These are phyloP conservation scores for Pichia cephalocereana DNA, from an alignment of 805 yeast species.

Conservation along the genomic window DNA sequence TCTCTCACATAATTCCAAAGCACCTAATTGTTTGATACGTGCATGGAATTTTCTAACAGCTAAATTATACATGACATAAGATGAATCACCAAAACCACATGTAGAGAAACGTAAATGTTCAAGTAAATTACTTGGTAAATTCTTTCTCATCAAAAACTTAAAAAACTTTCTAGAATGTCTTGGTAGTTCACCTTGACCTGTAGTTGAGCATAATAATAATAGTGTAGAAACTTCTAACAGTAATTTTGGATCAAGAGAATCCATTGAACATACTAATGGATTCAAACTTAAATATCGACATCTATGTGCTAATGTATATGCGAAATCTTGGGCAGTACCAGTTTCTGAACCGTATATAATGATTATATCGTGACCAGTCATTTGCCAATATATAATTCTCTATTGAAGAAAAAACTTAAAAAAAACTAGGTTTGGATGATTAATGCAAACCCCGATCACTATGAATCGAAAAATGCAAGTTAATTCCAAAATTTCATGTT, in stretches of 20 bases:
- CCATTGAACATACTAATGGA: constrained; percentile 43
- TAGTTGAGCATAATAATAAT: constrained; percentile 54
- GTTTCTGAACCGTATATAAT: constrained; percentile 88
- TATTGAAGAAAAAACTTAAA: too few species aligned
- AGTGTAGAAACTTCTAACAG: constrained; percentile 38
- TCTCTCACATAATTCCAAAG: constrained; percentile 55
- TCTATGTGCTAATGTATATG: constrained; percentile 48
- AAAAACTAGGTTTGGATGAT: too few species aligned
- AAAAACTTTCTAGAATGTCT: constrained; percentile 65
- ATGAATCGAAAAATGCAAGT: too few species aligned
- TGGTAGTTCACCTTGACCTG: constrained; percentile 95
- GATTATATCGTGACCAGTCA: constrained; percentile 4
- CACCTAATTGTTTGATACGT: constrained; percentile 76
- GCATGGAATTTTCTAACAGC: constrained; percentile 80
- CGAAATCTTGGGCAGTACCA: constrained; percentile 84
- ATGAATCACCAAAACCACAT: constrained; percentile 90
- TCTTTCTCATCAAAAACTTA: constrained; percentile 60
- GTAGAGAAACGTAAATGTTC: constrained; percentile 56
- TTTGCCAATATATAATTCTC: too few species aligned
- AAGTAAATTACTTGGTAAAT: constrained; percentile 50
- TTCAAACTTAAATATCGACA: constrained; percentile 45
- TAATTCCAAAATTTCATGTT: too few species aligned
- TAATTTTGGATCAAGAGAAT: constrained; percentile 48
- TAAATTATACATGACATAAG: constrained; percentile 80
- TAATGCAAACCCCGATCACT: too few species aligned